phyloP scores from a whole-genome alignment of 208 protist genomes.

The Trypanosoma conorhini region DNA sequence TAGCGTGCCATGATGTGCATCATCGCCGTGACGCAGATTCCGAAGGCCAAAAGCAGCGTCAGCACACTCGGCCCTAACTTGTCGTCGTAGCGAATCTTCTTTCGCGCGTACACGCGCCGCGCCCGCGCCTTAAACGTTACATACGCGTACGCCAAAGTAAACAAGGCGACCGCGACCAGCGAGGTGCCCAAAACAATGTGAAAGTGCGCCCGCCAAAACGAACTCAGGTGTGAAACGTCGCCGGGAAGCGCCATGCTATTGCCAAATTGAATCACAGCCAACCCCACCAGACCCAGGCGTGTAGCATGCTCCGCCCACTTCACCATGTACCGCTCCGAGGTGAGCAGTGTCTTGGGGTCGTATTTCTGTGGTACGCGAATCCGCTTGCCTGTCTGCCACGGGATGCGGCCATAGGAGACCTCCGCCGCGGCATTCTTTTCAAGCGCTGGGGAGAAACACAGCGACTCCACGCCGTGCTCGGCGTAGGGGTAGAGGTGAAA shows the following conservation, averaged over 20 bases:
- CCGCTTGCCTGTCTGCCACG: slow-evolving; percentile 90
- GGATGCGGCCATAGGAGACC: slow-evolving; percentile 75
- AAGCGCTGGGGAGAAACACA: slow-evolving; percentile 55
- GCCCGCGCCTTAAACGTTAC: slow-evolving; percentile 71
- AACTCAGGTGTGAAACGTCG: slow-evolving; percentile 39
- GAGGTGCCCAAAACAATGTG: slow-evolving; percentile 63
- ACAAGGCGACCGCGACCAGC: slow-evolving; percentile 51
- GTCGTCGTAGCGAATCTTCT: slow-evolving; percentile 88
- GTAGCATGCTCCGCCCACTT: slow-evolving; percentile 81
- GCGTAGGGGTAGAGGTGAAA: slow-evolving; percentile 84
- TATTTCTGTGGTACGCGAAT: slow-evolving; percentile 91
- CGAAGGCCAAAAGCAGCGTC: slow-evolving; percentile 58
- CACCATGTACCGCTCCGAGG: slow-evolving; percentile 89
- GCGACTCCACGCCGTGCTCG: slow-evolving; percentile 71
- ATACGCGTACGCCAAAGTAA: slow-evolving; percentile 75
- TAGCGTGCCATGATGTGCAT: slow-evolving; percentile 73
- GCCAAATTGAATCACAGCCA: slow-evolving; percentile 77
- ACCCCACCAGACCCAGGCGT: slow-evolving; percentile 69
- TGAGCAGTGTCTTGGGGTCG: slow-evolving; percentile 88
- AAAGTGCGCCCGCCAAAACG: slow-evolving; percentile 67
- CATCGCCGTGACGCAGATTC: slow-evolving; percentile 45
- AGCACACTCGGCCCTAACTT: slow-evolving; percentile 56
- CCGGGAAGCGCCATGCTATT: slow-evolving; percentile 63
- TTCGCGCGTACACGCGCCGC: slow-evolving; percentile 77
- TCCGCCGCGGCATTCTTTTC: slow-evolving; percentile 61